Evolutionary conservation across 805 yeast genomes (phyloP), one percentile per base, ranked within the genome.

Genomic region (Metschnikowia similis): DNA sequence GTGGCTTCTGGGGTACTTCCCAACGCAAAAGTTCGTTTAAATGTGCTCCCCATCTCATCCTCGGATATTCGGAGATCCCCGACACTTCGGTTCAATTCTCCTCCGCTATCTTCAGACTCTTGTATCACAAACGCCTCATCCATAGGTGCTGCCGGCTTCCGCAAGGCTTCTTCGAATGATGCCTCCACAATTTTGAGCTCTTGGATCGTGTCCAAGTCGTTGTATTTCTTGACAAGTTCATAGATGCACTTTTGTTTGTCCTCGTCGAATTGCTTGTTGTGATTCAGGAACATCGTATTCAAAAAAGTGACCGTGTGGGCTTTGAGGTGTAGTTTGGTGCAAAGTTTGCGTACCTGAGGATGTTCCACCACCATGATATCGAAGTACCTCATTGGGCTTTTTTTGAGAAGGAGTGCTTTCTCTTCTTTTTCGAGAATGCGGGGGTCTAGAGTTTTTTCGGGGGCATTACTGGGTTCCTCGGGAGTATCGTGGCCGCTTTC

Each of bases 81-180:
- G 6, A 58, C 61, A 31, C 60, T 56, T 27, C 54, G 47, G 43
- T 56, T 56, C 17, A 58, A 55, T 17, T 56, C 61, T 3, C 55
- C 57, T 9, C 51, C 47, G 34, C 56, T 54, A 35, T 56, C 60
- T 8, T 52, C 54, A 1, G 50, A 35, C 14, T 56, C 58, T 8
- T 50, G 47, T 1, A 58, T 56, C 13, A 50, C 55, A 31, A 55
- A 55, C 2, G 57, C 56, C 29, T 48, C 52, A n/a, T 54, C 55
- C 54, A 51, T 55, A 10, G 60, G 61, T 2, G 48, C 50, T 4
- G 43, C 42, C 2, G 56, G 50, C 27, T 37, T 48, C 27, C 36
- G 38, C 14, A 51, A 41, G 14, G 36, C 14, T 8, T 30, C 47
- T 21, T 26, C 16, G 21, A 54, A 46, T 6, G 40, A 43, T 28